A percentile compares a stretch with the other conserved stretches of the same genome.
phyloP scores from a whole-genome alignment of 139 green algal genomes.

The Closterium sp. region DNA sequence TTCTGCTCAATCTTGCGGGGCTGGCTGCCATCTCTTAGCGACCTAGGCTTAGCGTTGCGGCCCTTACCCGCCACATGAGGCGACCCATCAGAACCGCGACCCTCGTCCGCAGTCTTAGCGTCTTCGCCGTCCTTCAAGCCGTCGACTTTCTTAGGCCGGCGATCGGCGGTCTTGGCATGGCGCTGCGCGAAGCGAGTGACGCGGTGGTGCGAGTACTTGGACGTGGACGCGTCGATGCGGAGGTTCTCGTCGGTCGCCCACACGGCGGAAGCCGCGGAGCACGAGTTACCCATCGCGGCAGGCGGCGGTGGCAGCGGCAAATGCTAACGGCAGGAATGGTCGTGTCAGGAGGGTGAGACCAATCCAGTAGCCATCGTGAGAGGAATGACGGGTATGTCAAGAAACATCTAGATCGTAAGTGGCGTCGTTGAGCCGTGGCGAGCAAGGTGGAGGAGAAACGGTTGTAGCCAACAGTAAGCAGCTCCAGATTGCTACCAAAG shows the following conservation, averaged over 20 bases:
- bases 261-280: neutral
- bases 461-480: neutral
- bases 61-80: neutral
- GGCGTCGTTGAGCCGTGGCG: neutral
- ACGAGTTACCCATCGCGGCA: neutral
- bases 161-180: neutral
- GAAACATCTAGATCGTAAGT: neutral
- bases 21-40: neutral
- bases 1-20: neutral
- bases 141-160: neutral
- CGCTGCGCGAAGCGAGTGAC: neutral
- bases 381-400: neutral
- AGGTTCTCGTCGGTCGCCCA: neutral
- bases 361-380: neutral
- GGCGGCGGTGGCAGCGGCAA: neutral
- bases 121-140: no score
- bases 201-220: neutral
- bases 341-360: neutral
- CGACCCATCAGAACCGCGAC: neutral
- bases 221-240: neutral
- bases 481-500: neutral
- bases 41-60: neutral
- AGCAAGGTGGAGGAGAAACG: neutral
- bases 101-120: neutral
- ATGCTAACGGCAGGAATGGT: neutral